Conservation (phyloP, 164 flowering plant species). For the Vitis amurensis region DNA sequence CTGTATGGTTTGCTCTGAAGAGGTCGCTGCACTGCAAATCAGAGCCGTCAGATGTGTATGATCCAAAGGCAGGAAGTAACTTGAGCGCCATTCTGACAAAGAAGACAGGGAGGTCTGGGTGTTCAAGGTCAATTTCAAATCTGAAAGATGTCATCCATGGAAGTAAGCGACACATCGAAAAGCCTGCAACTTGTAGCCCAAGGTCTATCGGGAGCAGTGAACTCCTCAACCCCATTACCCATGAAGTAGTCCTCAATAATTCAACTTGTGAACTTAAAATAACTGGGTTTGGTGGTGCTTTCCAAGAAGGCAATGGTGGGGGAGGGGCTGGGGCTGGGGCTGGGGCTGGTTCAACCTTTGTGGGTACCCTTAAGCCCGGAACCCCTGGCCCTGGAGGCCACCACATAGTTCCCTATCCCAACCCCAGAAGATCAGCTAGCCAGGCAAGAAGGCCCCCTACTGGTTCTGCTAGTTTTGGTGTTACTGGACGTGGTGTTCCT, state of each 20-base stretch:
- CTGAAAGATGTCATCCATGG: conserved; percentile 29
- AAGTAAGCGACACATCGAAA: conserved; percentile 23
- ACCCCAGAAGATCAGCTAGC: background rate
- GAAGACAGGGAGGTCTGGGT: conserved; percentile 18
- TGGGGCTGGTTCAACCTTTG: conserved; percentile 1
- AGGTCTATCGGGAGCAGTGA: conserved; percentile 32
- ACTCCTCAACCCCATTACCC: conserved; percentile 23
- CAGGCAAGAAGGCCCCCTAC: background rate
- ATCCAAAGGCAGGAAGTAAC: conserved; percentile 8
- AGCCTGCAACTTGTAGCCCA: conserved; percentile 26
- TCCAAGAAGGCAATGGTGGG: background rate
- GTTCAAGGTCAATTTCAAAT: conserved; percentile 36
- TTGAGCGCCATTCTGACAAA: conserved; percentile 1
- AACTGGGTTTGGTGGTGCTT: conserved; percentile 9
- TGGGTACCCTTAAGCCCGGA: conserved; percentile 15
- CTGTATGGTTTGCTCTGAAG: conserved; percentile 29
- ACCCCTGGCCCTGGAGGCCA: conserved; percentile 18
- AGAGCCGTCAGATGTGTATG: conserved; percentile 22
- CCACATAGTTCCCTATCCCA: background rate
- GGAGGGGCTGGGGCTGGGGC: background rate
- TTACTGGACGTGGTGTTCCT: background rate
- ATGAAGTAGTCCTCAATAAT: conserved; percentile 22
- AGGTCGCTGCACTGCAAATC: conserved; percentile 30
- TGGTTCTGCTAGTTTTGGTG: background rate
- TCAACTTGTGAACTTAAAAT: conserved; percentile 31